Percentiles rank a stretch among this genome's conserved stretches.
phyloP scores from a whole-genome alignment of 345 rosid genomes.

The Barbarea vulgaris region DNA sequence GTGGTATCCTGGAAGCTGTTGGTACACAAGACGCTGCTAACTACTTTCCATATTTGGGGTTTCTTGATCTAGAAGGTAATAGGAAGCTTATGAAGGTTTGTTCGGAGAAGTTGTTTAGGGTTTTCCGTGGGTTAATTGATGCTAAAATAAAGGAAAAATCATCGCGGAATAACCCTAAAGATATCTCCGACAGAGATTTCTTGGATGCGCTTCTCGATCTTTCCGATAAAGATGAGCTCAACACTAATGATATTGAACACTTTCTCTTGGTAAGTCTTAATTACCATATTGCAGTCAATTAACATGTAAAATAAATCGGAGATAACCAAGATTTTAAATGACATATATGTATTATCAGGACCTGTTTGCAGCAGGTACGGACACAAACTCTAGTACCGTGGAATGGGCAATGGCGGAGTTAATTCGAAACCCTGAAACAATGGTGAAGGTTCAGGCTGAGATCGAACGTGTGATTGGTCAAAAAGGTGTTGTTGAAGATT shows the following conservation, averaged over 20 bases:
- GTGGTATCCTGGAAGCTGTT: slow-evolving; percentile 37
- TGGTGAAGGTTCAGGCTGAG: slow-evolving; percentile 36
- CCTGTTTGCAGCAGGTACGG: slow-evolving; percentile 48
- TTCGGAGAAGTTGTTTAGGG: slow-evolving; percentile 18
- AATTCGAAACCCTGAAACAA: slow-evolving; percentile 11
- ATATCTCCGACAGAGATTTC: slow-evolving; percentile 31
- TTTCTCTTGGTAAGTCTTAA: slow-evolving; percentile 44
- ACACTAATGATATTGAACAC: slow-evolving; percentile 29
- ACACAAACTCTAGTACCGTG: slow-evolving; percentile 44
- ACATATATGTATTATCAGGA: slow-evolving; percentile 36
- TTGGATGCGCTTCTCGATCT: slow-evolving; percentile 41
- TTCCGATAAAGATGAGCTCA: slow-evolving; percentile 31
- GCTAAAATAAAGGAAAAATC: slow-evolving; percentile 5
- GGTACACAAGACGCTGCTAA: slow-evolving; percentile 51
- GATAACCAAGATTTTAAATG: neutral
- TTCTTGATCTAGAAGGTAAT: slow-evolving; percentile 53
- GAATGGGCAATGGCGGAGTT: slow-evolving; percentile 46
- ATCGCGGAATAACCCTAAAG: neutral
- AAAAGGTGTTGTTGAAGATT: slow-evolving; percentile 40
- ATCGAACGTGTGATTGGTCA: slow-evolving; percentile 37
- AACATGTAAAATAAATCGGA: too few species aligned
- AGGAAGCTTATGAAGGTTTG: neutral
- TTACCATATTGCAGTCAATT: neutral
- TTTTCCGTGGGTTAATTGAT: slow-evolving; percentile 41
- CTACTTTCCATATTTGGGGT: slow-evolving; percentile 47